phyloP scores from a whole-genome alignment of 1,139 yeast species.

The Eremothecium gossypii region DNA sequence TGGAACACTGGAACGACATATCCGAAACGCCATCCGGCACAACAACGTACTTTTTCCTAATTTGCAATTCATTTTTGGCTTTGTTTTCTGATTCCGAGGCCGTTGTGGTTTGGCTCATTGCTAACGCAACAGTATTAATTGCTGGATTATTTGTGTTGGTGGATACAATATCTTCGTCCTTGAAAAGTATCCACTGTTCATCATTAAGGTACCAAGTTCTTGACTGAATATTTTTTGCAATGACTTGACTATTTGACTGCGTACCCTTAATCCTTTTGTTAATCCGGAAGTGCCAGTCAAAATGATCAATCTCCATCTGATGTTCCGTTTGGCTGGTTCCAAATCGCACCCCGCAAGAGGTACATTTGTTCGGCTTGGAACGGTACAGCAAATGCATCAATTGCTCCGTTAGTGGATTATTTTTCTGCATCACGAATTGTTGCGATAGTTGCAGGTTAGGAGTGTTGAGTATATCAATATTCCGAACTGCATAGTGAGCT shows the following conservation, averaged over 20 bases:
- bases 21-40: conserved; percentile 66
- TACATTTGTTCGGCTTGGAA: conserved; percentile 67
- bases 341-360: conserved; percentile 85
- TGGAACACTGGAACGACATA: conserved; percentile 68
- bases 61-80: conserved; percentile 5
- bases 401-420: conserved; percentile 19
- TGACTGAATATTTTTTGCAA: conserved; percentile 40
- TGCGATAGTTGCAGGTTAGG: conserved; percentile 25
- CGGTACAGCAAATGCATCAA: conserved; percentile 28
- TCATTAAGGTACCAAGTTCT: conserved; percentile 78
- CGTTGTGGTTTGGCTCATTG: conserved; percentile 7
- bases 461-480: conserved; percentile 24
- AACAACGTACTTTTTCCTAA: conserved; percentile 36
- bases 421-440: conserved; percentile 20
- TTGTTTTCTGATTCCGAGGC: conserved; percentile 4
- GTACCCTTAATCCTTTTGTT: conserved; percentile 60
- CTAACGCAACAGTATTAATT: conserved; percentile 3
- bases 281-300: conserved; percentile 95
- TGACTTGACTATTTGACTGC: conserved; percentile 12
- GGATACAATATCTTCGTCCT: conserved; percentile 50
- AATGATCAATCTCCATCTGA: conserved; percentile 49
- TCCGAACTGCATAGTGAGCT: conserved; percentile 24
- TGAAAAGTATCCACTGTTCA: conserved; percentile 64
- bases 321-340: conserved; percentile 52
- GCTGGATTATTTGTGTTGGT: conserved; percentile 19